These are phyloP conservation scores for Liriodendron chinense DNA, from an alignment of 164 flowering plant genomes.

Conservation along the genomic window DNA sequence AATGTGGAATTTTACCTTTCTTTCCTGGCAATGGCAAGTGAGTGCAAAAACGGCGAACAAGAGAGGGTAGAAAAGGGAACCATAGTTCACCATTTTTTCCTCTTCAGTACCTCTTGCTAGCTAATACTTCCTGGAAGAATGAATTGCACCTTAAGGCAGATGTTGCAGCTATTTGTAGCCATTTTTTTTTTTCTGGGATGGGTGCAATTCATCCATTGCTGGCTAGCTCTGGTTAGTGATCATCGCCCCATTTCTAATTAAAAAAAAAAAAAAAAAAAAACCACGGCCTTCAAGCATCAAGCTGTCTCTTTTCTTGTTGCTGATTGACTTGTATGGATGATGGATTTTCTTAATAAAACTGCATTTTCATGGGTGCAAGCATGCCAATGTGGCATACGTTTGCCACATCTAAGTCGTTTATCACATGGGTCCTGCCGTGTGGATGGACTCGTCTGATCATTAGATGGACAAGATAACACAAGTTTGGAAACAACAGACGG, in stretches of 20 bases:
- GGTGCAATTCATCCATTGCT: not conserved
- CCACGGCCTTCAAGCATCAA: too few species aligned
- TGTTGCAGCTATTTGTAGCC: not conserved
- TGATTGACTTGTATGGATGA: too few species aligned
- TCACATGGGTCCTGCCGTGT: too few species aligned
- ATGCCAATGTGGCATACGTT: too few species aligned
- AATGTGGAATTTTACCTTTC: not conserved
- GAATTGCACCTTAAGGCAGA: not conserved
- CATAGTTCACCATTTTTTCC: not conserved
- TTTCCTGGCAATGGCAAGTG: slow-evolving; percentile 6
- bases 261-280: too few species aligned
- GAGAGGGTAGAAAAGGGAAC: not conserved
- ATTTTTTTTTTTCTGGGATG: too few species aligned
- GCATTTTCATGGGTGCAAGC: too few species aligned
- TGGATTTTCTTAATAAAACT: too few species aligned
- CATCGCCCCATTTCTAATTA: not conserved
- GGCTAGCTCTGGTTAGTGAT: not conserved
- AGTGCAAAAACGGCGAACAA: not conserved
- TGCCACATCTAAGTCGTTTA: too few species aligned
- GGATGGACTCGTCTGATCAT: not conserved
- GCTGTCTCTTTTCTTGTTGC: too few species aligned
- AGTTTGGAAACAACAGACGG: too few species aligned
- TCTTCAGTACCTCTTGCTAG: not conserved
- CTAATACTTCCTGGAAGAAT: not conserved
- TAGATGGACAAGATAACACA: not conserved